phyloP scores from a whole-genome alignment of 306 rosid genomes.

The Cotoneaster glaucophyllus region DNA sequence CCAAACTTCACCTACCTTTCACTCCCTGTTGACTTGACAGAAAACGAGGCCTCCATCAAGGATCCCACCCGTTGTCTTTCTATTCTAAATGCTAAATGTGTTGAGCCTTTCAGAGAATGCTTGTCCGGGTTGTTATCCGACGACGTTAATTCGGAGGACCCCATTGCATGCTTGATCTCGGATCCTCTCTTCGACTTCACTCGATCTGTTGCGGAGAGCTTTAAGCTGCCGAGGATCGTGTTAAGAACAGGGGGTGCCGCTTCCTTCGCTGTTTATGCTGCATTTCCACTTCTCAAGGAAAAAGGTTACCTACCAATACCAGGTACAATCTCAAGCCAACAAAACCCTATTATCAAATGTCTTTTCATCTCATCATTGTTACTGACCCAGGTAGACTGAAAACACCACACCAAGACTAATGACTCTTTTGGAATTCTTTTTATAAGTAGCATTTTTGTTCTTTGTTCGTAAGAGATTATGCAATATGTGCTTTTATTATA shows the following conservation, averaged over 20 bases:
- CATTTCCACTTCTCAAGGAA: slow-evolving; percentile 22
- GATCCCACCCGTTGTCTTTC: not conserved
- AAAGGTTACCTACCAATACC: slow-evolving; percentile 35
- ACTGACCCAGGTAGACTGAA: no score
- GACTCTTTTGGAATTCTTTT: no score
- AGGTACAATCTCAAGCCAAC: slow-evolving; percentile 11
- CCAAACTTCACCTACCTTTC: slow-evolving; percentile 39
- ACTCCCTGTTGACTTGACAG: slow-evolving; percentile 13
- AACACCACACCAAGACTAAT: no score
- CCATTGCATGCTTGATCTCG: slow-evolving; percentile 41
- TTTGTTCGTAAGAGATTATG: no score
- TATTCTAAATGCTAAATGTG: slow-evolving; percentile 14
- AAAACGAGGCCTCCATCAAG: slow-evolving; percentile 9
- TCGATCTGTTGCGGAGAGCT: slow-evolving; percentile 23
- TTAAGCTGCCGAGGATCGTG: slow-evolving; percentile 34
- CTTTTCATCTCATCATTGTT: no score
- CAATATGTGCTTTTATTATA: no score
- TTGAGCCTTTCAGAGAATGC: slow-evolving; percentile 16
- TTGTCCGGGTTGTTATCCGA: slow-evolving; percentile 19
- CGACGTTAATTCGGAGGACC: slow-evolving; percentile 11
- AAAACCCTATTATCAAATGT: no score
- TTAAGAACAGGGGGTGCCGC: slow-evolving; percentile 22
- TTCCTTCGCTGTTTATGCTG: slow-evolving; percentile 26
- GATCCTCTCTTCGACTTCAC: slow-evolving; percentile 30
- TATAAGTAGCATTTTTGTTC: no score